A percentile compares a stretch with the other conserved stretches of the same genome.
Evolutionary conservation across 2,329 filamentous ascomycete species (phyloP).

Genomic region (Apiospora sp.): DNA sequence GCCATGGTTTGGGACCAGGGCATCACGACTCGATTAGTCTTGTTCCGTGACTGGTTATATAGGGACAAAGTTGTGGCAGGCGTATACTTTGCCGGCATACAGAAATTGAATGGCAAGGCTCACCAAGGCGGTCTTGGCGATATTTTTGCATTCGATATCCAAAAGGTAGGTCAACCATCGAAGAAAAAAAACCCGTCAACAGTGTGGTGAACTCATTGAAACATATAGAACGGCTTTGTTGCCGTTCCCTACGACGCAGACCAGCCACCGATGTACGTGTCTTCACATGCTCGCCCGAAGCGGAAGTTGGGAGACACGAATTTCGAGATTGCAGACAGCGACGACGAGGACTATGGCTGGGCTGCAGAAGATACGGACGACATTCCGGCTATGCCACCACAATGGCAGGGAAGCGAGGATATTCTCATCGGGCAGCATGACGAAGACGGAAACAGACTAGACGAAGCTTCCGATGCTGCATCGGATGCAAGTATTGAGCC

Average conservation of each 20-base stretch:
- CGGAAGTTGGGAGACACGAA: conserved; percentile 69
- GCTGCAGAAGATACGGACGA: conserved; percentile 70
- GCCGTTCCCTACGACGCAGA: conserved; percentile 51
- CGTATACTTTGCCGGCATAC: conserved; percentile 67
- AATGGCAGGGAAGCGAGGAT: conserved; percentile 74
- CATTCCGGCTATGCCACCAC: conserved; percentile 66
- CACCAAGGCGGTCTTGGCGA: conserved; percentile 49
- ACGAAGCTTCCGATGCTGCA: conserved; percentile 25
- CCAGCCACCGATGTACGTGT: conserved; percentile 43
- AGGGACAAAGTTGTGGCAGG: conserved; percentile 54
- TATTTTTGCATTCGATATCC: conserved; percentile 59
- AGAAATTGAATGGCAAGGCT: conserved; percentile 68
- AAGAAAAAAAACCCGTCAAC: not conserved
- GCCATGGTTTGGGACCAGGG: conserved; percentile 82
- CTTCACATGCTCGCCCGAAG: conserved; percentile 59
- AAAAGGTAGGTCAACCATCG: conserved; percentile 47
- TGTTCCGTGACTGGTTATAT: conserved; percentile 81
- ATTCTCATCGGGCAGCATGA: conserved; percentile 57
- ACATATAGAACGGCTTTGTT: conserved; percentile 52
- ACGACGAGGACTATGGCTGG: conserved; percentile 76
- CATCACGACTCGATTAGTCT: conserved; percentile 74
- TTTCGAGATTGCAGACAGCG: conserved; percentile 67
- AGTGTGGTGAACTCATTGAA: conserved; percentile 26
- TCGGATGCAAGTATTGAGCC: not conserved
- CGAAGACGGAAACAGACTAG: conserved; percentile 28